These are phyloP conservation scores for Phytophthora melonis DNA, from an alignment of 352 stramenopile species.

Conservation along the genomic window DNA sequence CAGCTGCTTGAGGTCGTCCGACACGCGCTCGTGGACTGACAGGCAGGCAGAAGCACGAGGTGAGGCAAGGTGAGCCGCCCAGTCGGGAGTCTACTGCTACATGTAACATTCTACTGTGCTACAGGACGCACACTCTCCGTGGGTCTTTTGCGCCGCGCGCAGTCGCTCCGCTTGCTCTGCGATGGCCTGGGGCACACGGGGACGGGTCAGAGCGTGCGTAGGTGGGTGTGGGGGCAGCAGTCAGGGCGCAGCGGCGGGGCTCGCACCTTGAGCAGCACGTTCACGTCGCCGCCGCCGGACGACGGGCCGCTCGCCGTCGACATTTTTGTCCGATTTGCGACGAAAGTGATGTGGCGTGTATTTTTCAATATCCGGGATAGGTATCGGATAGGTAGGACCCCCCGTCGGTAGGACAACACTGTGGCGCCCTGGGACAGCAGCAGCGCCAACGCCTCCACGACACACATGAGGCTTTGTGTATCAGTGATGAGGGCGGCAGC, in stretches of 20 bases:
- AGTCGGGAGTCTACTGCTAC: too few relatives aligned
- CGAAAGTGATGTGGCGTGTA: too few relatives aligned
- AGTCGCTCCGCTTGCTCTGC: constrained; percentile 60
- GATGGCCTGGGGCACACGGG: constrained; percentile 42
- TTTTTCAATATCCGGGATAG: too few relatives aligned
- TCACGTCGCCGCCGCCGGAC: constrained; percentile 32
- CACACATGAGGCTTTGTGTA: too few relatives aligned
- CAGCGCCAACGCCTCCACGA: too few relatives aligned
- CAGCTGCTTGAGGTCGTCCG: constrained; percentile 75
- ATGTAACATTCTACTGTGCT: too few relatives aligned
- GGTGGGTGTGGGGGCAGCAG: not conserved
- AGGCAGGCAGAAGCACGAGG: not conserved
- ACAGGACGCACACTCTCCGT: constrained; percentile 61
- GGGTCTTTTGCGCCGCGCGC: constrained; percentile 47
- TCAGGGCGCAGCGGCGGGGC: too few relatives aligned
- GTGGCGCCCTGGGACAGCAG: too few relatives aligned
- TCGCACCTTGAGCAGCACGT: constrained; percentile 47
- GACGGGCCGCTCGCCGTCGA: constrained; percentile 22
- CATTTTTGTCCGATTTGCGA: constrained; percentile 8
- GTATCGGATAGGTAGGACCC: too few relatives aligned
- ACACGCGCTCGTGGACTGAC: constrained; percentile 60
- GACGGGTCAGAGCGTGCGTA: not conserved
- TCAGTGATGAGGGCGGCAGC: too few relatives aligned
- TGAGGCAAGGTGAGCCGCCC: too few relatives aligned
- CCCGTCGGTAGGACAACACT: too few relatives aligned